Evolutionary conservation across 345 rosid species (phyloP), one percentile per base, ranked within the genome.

Genomic region (Populus nigra): DNA sequence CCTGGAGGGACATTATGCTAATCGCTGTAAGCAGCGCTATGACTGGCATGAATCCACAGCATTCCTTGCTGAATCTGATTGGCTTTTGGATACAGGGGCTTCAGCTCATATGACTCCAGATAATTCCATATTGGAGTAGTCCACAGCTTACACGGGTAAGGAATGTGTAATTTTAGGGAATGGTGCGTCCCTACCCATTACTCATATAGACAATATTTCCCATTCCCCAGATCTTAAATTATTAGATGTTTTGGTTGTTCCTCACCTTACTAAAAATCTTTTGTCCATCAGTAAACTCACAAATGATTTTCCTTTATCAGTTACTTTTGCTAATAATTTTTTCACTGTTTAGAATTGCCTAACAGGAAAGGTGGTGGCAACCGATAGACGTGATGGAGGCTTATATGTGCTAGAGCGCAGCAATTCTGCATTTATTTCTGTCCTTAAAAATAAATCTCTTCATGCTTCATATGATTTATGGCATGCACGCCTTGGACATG

Each of bases 251-350:
- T 59, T 79, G 29, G 71, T 79, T 41, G 38, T 74, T 3, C 66
- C 75, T 69, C 29, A 69, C 15, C 17, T 79, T n/a, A 79, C 68
- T 6, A 79, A 67, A 73, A 73, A 73, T 73, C 61, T 73, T 53
- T 6, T 79, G 0, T 79, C 78, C 17, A 73, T 73, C 57, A 73
- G 78, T 55, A 67, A 79, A 74, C 23, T 53, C 36, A 79, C 63
- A 0, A 2, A 1, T 39, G 38, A 77, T 62, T 71, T 61, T 17
- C 9, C 77, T 36, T 23, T 61, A 5, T n/a, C 1, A 0, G 23
- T 74, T 41, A n/a, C 77, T 1, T 74, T 62, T 63, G 8, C 13
- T 38, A 4, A 7, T 11, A 9, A 17, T 29, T 7, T 20, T 43
- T 45, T 65, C 16, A 35, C 31, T 20, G 8, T 49, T 49, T 22